These are phyloP conservation scores for Malassezia psittaci DNA, from an alignment of 1,284 basidiomycete genomes.

Conservation along the genomic window DNA sequence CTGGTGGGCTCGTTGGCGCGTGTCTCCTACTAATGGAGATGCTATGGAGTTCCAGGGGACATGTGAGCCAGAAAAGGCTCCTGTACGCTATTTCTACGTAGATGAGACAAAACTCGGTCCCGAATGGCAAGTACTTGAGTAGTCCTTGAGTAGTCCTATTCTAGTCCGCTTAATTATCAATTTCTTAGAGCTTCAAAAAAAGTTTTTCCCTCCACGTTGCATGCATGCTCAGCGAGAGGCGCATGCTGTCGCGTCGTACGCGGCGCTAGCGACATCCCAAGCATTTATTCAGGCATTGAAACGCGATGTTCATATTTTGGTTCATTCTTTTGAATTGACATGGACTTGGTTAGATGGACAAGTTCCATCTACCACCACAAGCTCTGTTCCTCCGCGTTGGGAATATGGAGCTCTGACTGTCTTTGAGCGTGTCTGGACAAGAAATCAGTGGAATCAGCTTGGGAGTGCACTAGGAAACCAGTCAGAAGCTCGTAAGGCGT, in stretches of 20 bases:
- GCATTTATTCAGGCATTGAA: conserved; percentile 6
- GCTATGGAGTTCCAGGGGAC: conserved; percentile 36
- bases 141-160: conserved; percentile 16
- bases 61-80: conserved; percentile 23
- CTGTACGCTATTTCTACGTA: conserved; percentile 64
- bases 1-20: conserved; percentile 64
- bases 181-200: too few relatives aligned
- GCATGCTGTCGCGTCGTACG: background rate
- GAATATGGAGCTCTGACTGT: conserved; percentile 16
- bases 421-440: conserved; percentile 16
- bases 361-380: background rate
- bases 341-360: conserved; percentile 17
- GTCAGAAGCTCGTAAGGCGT: background rate
- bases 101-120: conserved; percentile 62
- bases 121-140: conserved; percentile 39
- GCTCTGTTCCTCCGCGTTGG: conserved; percentile 6
- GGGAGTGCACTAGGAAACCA: background rate
- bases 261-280: conserved; percentile 6
- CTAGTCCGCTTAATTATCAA: background rate
- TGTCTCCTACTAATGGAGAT: conserved; percentile 58
- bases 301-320: conserved; percentile 15
- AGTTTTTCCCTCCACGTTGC: background rate
- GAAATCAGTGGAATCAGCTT: conserved; percentile 9
- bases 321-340: conserved; percentile 14
- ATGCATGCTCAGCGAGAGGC: background rate